Evolutionary conservation across 2,329 filamentous ascomycete species (phyloP).

Genomic region (Stemphylium beticola): DNA sequence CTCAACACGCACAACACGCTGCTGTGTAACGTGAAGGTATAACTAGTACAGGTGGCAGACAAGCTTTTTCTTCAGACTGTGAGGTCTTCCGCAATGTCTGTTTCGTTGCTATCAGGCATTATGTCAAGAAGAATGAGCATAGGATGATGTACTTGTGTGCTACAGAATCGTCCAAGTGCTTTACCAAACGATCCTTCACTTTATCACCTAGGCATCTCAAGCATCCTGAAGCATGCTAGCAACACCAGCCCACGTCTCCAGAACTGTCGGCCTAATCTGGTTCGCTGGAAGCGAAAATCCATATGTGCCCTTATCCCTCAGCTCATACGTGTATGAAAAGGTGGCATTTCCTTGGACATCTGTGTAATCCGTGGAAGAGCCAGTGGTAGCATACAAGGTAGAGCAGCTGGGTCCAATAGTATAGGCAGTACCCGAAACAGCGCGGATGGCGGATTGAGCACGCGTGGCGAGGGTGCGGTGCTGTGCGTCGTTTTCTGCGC

Average conservation of each 20-base stretch:
- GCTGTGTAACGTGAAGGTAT: too few species aligned
- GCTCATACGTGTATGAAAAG: conserved; percentile 57
- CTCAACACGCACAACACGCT: too few species aligned
- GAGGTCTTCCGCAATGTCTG: too few species aligned
- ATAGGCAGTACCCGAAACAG: conserved; percentile 57
- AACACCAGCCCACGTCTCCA: conserved; percentile 56
- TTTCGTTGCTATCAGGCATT: too few species aligned
- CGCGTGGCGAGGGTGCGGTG: conserved; percentile 58
- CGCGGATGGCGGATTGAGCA: conserved; percentile 60
- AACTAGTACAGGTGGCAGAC: too few species aligned
- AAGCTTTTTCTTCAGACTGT: too few species aligned
- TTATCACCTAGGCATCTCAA: conserved; percentile 1
- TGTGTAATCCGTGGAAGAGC: conserved; percentile 53
- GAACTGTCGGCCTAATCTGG: conserved; percentile 56
- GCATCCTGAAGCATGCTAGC: conserved; percentile 37
- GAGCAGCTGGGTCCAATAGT: conserved; percentile 60
- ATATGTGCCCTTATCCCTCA: conserved; percentile 55
- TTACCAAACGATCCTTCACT: too few species aligned
- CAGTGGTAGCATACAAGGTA: conserved; percentile 65
- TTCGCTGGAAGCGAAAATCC: conserved; percentile 58
- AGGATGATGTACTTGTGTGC: too few species aligned
- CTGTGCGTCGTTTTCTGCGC: conserved; percentile 56
- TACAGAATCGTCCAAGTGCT: too few species aligned
- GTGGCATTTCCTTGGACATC: conserved; percentile 51
- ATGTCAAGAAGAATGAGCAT: too few species aligned